These are phyloP conservation scores for Lachnum nothofagi DNA, from an alignment of 2,329 filamentous ascomycete species.

Conservation along the genomic window DNA sequence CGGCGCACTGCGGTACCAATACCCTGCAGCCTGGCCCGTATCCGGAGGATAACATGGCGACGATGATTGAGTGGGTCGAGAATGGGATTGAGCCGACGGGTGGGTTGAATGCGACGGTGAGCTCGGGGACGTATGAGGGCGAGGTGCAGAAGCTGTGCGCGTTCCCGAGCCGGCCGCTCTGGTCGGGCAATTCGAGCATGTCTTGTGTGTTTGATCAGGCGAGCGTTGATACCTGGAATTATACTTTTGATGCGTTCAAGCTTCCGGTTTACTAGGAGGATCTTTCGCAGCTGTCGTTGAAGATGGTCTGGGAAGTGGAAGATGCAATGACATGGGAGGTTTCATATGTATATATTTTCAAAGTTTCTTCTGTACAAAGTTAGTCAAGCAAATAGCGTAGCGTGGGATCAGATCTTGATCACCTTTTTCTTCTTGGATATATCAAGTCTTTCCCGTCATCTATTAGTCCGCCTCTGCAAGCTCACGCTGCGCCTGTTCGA, in stretches of 20 bases:
- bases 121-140: constrained; percentile 31
- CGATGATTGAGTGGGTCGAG: constrained; percentile 62
- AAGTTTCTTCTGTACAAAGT: too few species aligned
- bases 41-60: constrained; percentile 55
- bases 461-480: too few species aligned
- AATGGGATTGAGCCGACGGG: constrained; percentile 43
- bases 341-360: too few species aligned
- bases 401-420: too few species aligned
- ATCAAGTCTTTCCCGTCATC: too few species aligned
- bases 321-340: too few species aligned
- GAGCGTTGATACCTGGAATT: constrained; percentile 29
- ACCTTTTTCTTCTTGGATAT: too few species aligned
- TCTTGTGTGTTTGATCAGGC: constrained; percentile 27
- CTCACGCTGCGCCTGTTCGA: too few species aligned
- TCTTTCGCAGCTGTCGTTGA: too few species aligned
- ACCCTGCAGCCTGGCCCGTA: constrained; percentile 36
- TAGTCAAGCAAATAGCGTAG: too few species aligned
- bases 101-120: constrained; percentile 36
- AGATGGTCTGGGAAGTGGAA: too few species aligned
- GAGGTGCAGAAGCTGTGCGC: constrained; percentile 37
- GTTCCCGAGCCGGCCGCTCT: constrained; percentile 36
- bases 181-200: constrained; percentile 22
- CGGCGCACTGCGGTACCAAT: constrained; percentile 47
- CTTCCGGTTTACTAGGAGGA: constrained; percentile 9
- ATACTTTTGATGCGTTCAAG: constrained; percentile 21